Evolutionary conservation across 2,329 filamentous ascomycete species (phyloP).

Genomic region (Westerdykella ornata): DNA sequence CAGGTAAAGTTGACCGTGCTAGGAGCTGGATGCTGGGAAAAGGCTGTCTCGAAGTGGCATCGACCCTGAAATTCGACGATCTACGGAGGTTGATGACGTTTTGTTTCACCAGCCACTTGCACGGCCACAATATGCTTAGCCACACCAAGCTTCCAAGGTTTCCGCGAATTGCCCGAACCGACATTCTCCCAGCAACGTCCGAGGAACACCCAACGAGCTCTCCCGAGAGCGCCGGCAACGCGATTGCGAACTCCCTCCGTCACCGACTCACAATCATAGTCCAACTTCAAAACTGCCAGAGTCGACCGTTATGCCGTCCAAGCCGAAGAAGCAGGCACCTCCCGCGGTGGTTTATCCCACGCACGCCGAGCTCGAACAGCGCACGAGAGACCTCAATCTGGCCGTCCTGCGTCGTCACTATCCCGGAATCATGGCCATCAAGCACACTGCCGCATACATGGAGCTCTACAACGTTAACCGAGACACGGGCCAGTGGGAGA

Average conservation of each 20-base stretch:
- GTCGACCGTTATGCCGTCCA: conserved; percentile 23
- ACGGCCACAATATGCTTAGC: no score
- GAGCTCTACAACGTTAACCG: conserved; percentile 76
- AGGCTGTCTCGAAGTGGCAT: no score
- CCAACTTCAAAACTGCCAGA: conserved; percentile 25
- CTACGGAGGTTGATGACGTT: no score
- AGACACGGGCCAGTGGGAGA: conserved; percentile 67
- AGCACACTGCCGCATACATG: conserved; percentile 76
- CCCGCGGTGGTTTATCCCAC: conserved; percentile 15
- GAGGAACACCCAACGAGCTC: conserved; percentile 1
- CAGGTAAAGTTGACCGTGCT: no score
- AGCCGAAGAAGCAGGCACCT: no score
- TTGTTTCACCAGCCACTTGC: no score
- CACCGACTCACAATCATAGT: neutral
- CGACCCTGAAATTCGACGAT: no score
- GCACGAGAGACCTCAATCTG: conserved; percentile 64
- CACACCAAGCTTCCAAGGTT: no score
- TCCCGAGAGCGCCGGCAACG: neutral
- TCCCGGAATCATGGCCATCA: conserved; percentile 63
- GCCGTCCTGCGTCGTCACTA: conserved; percentile 75
- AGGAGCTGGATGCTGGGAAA: no score
- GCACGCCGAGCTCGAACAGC: conserved; percentile 62
- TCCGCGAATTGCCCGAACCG: no score
- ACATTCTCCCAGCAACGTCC: no score
- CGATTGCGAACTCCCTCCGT: no score